phyloP scores from a whole-genome alignment of 1,284 basidiomycete species.

The Meira miltonrushii region DNA sequence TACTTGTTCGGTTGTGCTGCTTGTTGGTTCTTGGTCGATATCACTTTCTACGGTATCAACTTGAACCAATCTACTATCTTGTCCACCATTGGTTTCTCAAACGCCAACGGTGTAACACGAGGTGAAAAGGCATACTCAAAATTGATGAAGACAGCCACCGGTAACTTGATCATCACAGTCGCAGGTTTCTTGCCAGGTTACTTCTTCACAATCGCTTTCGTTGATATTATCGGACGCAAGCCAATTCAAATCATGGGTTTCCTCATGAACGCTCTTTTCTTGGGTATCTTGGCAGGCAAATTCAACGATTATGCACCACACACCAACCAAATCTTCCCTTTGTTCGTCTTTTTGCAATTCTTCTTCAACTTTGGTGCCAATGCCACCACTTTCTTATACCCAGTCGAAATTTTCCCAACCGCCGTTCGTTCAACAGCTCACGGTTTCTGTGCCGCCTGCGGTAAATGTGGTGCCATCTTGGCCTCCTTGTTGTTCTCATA shows the following conservation, averaged over 20 bases:
- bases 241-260: slow-evolving; percentile 51
- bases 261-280: slow-evolving; percentile 46
- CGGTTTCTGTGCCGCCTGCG: slow-evolving; percentile 56
- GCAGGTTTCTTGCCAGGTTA: slow-evolving; percentile 50
- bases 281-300: slow-evolving; percentile 49
- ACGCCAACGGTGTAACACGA: slow-evolving; percentile 24
- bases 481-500: slow-evolving; percentile 52
- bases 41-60: slow-evolving; percentile 72
- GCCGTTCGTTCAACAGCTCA: slow-evolving; percentile 59
- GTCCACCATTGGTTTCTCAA: slow-evolving; percentile 63
- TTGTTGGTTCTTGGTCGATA: slow-evolving; percentile 58
- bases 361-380: slow-evolving; percentile 63
- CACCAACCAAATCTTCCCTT: slow-evolving; percentile 66
- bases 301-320: slow-evolving; percentile 41
- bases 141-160: slow-evolving; percentile 59
- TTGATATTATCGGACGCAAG: slow-evolving; percentile 49
- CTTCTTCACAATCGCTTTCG: slow-evolving; percentile 45
- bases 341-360: slow-evolving; percentile 65
- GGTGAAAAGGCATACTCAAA: slow-evolving; percentile 43
- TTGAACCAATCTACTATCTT: slow-evolving; percentile 69
- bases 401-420: slow-evolving; percentile 72
- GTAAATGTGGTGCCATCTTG: slow-evolving; percentile 57
- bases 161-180: slow-evolving; percentile 43
- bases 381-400: slow-evolving; percentile 73
- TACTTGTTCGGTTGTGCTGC: slow-evolving; percentile 39